Percentiles rank a stretch among this genome's conserved stretches.
Conservation (phyloP, 2,329 filamentous ascomycete species). For the Rutstroemia sp. region DNA sequence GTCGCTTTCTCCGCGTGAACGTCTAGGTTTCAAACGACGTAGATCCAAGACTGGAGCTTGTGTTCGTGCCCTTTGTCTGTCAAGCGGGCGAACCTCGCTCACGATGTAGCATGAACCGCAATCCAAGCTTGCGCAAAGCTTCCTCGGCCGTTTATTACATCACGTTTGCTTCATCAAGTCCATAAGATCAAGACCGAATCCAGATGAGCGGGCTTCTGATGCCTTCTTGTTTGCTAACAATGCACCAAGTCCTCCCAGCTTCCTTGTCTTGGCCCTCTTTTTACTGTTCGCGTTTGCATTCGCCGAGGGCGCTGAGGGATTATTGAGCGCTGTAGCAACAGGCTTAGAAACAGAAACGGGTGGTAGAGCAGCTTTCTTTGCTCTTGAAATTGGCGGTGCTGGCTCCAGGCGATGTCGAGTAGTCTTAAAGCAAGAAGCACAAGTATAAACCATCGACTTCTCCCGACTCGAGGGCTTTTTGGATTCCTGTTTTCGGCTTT, state of each 20-base stretch:
- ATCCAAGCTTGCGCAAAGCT: neutral
- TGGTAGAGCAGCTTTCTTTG: neutral
- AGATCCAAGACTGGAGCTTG: too few species aligned
- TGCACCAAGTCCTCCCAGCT: slow-evolving; percentile 55
- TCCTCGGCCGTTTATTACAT: neutral
- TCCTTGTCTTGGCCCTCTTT: slow-evolving; percentile 57
- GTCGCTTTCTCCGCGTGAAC: too few species aligned
- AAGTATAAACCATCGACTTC: slow-evolving; percentile 24
- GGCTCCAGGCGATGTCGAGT: slow-evolving; percentile 17
- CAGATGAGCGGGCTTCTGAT: slow-evolving; percentile 12
- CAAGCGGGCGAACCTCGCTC: too few species aligned
- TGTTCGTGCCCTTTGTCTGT: too few species aligned
- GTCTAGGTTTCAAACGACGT: too few species aligned
- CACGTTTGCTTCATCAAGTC: slow-evolving; percentile 34
- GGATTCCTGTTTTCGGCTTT: neutral
- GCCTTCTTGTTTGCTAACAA: slow-evolving; percentile 38
- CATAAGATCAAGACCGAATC: slow-evolving; percentile 31
- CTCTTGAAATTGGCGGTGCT: slow-evolving; percentile 2
- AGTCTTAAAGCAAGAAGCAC: slow-evolving; percentile 21
- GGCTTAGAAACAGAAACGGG: neutral
- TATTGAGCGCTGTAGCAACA: neutral
- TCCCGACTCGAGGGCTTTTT: slow-evolving; percentile 2
- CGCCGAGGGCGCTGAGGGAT: slow-evolving; percentile 31
- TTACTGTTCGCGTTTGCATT: slow-evolving; percentile 55
- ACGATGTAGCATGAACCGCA: too few species aligned